Percentiles rank a stretch among this genome's conserved stretches.
phyloP scores from a whole-genome alignment of 129 eudicot genomes.

The Lactuca sativa region DNA sequence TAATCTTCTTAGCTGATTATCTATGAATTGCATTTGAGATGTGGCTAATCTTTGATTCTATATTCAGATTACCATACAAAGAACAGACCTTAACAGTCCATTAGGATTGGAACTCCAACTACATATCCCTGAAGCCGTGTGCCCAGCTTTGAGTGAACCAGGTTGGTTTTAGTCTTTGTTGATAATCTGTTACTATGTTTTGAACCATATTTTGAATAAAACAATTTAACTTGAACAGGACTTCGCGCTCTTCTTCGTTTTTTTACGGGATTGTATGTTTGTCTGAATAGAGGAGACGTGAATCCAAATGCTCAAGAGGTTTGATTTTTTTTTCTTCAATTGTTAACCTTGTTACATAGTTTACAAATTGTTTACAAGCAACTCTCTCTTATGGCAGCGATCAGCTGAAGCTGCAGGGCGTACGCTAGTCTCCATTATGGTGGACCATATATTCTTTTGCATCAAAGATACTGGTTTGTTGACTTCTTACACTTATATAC shows the following conservation, averaged over 20 bases:
- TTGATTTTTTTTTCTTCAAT: slow-evolving; percentile 15
- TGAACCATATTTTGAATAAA: slow-evolving; percentile 5
- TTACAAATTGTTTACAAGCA: slow-evolving; percentile 12
- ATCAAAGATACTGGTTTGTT: slow-evolving; percentile 82
- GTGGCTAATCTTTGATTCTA: slow-evolving; percentile 18
- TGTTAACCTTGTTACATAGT: slow-evolving; percentile 3
- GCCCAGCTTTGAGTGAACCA: slow-evolving; percentile 99
- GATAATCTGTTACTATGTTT: slow-evolving; percentile 4
- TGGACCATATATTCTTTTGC: slow-evolving; percentile 92
- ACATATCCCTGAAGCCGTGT: slow-evolving; percentile 90
- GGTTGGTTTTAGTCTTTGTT: slow-evolving; percentile 50
- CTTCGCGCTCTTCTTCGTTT: slow-evolving; percentile 95
- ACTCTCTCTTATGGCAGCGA: slow-evolving; percentile 53
- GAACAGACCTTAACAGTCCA: slow-evolving; percentile 86
- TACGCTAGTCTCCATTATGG: slow-evolving; percentile 77
- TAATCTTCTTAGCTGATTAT: slow-evolving; percentile 32
- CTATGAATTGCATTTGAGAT: slow-evolving; percentile 24
- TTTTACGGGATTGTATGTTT: slow-evolving; percentile 77
- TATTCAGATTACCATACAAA: slow-evolving; percentile 85
- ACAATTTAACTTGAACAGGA: slow-evolving; percentile 52
- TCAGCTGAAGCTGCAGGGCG: slow-evolving; percentile 97
- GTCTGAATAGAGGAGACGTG: slow-evolving; percentile 82
- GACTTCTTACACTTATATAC: slow-evolving; percentile 14
- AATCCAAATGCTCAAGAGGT: slow-evolving; percentile 79
- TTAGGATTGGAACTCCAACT: slow-evolving; percentile 87